Evolutionary conservation across 441 rosid genomes (phyloP).

Genomic region (Corymbia citriodora): DNA sequence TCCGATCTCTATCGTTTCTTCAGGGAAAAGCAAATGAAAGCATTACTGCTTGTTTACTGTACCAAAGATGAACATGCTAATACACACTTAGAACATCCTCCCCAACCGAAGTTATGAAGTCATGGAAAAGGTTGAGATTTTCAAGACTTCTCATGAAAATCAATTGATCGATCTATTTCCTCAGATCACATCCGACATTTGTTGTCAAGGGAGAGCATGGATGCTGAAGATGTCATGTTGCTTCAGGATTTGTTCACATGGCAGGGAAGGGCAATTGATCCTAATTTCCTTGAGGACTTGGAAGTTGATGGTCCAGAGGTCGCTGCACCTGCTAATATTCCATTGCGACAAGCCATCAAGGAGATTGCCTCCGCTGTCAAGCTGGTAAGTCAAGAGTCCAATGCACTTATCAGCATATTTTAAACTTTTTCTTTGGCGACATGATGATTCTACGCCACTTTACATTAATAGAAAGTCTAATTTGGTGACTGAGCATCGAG

Average conservation of each 20-base stretch:
- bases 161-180: not conserved
- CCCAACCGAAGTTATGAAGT: rapidly evolving
- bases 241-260: conserved; percentile 53
- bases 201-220: conserved; percentile 54
- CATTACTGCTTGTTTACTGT: conserved; percentile 1
- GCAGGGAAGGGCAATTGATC: conserved; percentile 38
- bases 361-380: conserved; percentile 33
- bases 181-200: conserved; percentile 3
- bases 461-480: rapidly evolving
- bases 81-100: not conserved
- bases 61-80: conserved; percentile 24
- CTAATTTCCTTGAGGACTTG: conserved; percentile 39
- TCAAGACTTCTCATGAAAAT: not conserved
- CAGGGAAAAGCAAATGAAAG: not conserved
- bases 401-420: not conserved
- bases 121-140: not conserved
- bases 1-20: not conserved
- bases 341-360: conserved; percentile 43
- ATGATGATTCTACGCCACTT: rapidly evolving
- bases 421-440: not conserved
- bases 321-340: conserved; percentile 27
- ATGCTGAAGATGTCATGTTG: conserved; percentile 47
- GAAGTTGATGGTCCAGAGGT: conserved; percentile 38
- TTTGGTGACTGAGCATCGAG: not conserved
- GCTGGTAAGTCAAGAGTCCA: conserved; percentile 29